Percentiles rank a stretch among this genome's conserved stretches.
These are phyloP conservation scores for Rhynchospora tenuis DNA, from an alignment of 176 grass and related monocot species.

Conservation along the genomic window DNA sequence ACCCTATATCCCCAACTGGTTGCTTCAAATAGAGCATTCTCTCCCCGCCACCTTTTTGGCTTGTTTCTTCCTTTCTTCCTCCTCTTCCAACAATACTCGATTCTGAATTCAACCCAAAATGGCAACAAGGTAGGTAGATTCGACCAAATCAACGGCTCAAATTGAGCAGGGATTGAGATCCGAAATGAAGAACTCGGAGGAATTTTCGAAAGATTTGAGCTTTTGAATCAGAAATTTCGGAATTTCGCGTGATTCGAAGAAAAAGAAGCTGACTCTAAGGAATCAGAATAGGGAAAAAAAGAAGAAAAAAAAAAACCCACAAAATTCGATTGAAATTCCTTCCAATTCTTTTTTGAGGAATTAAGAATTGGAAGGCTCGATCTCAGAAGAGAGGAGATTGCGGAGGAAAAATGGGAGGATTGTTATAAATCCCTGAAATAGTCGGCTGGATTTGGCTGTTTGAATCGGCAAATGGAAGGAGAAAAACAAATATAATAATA, in stretches of 20 bases:
- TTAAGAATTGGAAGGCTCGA: slow-evolving; percentile 8
- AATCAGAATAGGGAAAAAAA: background rate
- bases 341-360: background rate
- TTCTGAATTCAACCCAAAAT: background rate
- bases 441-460: slow-evolving; percentile 15
- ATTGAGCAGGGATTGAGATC: slow-evolving; percentile 21
- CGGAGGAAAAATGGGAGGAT: slow-evolving; percentile 22
- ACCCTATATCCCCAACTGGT: slow-evolving; percentile 45
- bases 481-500: background rate
- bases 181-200: slow-evolving; percentile 1
- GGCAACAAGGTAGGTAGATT: slow-evolving; percentile 20
- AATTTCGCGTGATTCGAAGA: slow-evolving; percentile 3
- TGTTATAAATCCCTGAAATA: slow-evolving; percentile 7
- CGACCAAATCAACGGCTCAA: background rate
- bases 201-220: slow-evolving; percentile 14
- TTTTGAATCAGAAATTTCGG: background rate
- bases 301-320: background rate
- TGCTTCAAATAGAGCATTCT: slow-evolving; percentile 82
- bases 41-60: slow-evolving; percentile 23
- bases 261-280: background rate
- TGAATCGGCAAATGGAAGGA: slow-evolving; percentile 22
- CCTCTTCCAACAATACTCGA: slow-evolving; percentile 12
- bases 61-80: background rate
- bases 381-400: background rate
- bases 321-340: slow-evolving; percentile 16